phyloP scores from a whole-genome alignment of 1,284 basidiomycete species.

The Volvariella volvacea region DNA sequence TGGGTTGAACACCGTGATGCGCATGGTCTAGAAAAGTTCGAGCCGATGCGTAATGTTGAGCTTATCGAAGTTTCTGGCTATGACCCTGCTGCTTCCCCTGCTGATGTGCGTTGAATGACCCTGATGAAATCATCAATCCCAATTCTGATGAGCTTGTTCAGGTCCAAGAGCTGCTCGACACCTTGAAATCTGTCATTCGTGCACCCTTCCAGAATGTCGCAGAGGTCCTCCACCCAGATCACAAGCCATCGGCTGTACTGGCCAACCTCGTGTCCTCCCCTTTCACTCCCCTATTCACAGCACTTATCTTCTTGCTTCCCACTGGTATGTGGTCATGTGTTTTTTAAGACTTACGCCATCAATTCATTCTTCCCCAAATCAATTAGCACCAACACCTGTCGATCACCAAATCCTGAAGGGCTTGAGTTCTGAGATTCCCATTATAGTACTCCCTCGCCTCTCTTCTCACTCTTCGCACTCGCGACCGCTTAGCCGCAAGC shows the following conservation, averaged over 20 bases:
- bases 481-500: conserved; percentile 1
- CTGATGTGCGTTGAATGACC: conserved; percentile 32
- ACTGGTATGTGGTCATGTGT: conserved; percentile 29
- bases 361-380: background rate
- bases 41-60: conserved; percentile 57
- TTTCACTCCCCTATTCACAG: conserved; percentile 47
- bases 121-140: background rate
- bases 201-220: conserved; percentile 47
- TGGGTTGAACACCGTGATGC: conserved; percentile 61
- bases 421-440: conserved; percentile 49
- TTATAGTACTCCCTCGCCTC: conserved; percentile 44
- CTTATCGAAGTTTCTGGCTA: conserved; percentile 44
- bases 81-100: conserved; percentile 19
- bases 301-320: conserved; percentile 46
- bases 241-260: conserved; percentile 42
- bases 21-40: conserved; percentile 58
- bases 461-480: conserved; percentile 13
- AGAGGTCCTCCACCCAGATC: conserved; percentile 41
- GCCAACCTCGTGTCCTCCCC: conserved; percentile 48
- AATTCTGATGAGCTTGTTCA: conserved; percentile 8
- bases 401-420: conserved; percentile 44
- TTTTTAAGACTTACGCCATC: background rate
- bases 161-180: conserved; percentile 23
- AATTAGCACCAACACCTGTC: conserved; percentile 22
- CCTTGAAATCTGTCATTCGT: conserved; percentile 42